Evolutionary conservation across 345 rosid genomes (phyloP).

Genomic region (Pelargonium nanum): DNA sequence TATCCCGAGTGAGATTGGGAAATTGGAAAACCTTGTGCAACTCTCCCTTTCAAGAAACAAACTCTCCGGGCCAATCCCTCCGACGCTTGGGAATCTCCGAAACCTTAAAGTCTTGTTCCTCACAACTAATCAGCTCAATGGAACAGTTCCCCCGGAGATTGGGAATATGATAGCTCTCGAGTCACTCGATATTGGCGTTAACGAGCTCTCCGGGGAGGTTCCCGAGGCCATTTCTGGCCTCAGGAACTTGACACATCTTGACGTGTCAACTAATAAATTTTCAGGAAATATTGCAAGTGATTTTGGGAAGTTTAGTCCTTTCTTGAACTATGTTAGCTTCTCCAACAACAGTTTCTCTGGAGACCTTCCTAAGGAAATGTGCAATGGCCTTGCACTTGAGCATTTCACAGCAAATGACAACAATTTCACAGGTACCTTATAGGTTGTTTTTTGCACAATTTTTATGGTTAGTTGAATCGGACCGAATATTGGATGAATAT

Average conservation of each 20-base stretch:
- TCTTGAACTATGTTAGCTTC: neutral
- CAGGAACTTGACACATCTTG: no score
- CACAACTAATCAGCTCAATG: neutral
- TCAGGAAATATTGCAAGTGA: neutral
- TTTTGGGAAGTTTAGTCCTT: conserved; percentile 6
- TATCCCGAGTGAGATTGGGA: conserved; percentile 8
- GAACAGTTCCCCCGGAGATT: neutral
- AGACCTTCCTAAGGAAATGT: conserved; percentile 8
- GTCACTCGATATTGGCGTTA: no score
- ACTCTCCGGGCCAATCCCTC: conserved; percentile 5
- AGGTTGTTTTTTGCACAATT: no score
- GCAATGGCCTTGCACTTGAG: conserved; percentile 1
- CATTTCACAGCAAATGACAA: neutral
- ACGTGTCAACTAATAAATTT: no score
- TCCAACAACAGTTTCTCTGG: conserved; percentile 6
- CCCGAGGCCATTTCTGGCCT: no score
- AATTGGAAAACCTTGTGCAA: neutral
- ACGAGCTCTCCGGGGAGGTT: no score
- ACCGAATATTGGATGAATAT: no score
- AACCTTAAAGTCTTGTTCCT: neutral
- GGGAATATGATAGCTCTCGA: neutral
- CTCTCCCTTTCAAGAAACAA: neutral
- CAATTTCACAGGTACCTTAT: conserved; percentile 10
- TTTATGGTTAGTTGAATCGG: no score
- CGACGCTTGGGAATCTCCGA: conserved; percentile 1